Evolutionary conservation across 331 rosid species (phyloP), one percentile per base, ranked within the genome.

Genomic region (Pyrus hybrid): DNA sequence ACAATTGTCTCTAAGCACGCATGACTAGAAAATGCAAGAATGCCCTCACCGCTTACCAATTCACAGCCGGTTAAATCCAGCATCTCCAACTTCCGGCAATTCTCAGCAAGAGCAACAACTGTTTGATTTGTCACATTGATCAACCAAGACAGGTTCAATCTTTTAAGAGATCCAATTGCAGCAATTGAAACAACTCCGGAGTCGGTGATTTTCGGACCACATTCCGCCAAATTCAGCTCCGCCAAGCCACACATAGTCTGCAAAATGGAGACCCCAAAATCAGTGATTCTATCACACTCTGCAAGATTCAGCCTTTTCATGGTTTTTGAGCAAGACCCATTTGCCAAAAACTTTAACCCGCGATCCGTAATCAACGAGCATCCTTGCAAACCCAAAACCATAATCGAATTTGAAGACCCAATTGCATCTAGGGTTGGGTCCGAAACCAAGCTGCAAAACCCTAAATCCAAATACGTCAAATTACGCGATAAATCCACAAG

Each of bases 181-280:
- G 81, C 67, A 33, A 83, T 41, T n/a, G 72, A 68, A 25, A 33
- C 12, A 43, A 76, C 71, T 11, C 84, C 84, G 12, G 9, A 29
- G 14, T 83, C 81, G 3, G 81, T 79, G 60, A 83, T 35, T 71
- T 67, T 72, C 1, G 76, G 76, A 47, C 86, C 81, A 23, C 78
- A 76, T 68, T 76, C 68, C 16, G 79, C 73, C 47, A 83, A 71
- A 57, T 68, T 76, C 54, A 83, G 71, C 49, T 79, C 73, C 84
- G 67, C 84, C 79, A 79, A 53, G 26, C 54, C 10, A 68, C 57
- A 29, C 65, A 79, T 61, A 32, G 30, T 25, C 74, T 20, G 70
- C 74, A 83, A 70, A 41, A 7, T 70, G 1, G 47, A 53, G 37
- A 68, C 74, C 37, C 82, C 84, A 11, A 1, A n/a, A 70, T 76